These are phyloP conservation scores for Salvia rosmarinus DNA, from an alignment of 257 asterid species.

Conservation along the genomic window DNA sequence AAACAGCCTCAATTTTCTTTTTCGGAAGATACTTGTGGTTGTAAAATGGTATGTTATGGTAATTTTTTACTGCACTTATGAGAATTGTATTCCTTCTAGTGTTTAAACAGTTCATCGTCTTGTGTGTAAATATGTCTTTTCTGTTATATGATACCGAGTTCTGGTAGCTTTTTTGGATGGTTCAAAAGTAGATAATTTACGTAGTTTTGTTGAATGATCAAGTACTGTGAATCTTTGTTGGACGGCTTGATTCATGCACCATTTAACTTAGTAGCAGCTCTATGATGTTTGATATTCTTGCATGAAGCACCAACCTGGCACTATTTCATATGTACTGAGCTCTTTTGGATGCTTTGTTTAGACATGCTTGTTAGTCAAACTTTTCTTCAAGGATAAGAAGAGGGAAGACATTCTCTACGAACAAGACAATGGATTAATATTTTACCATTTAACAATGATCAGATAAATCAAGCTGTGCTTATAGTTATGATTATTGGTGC, in stretches of 20 bases:
- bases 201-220: background rate
- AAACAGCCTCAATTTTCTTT: background rate
- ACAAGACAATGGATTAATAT: background rate
- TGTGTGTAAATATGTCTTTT: background rate
- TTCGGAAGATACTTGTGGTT: background rate
- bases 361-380: background rate
- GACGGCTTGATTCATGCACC: no score
- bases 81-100: background rate
- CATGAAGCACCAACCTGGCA: no score
- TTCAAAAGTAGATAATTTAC: background rate
- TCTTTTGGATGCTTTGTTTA: no score
- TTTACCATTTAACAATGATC: background rate
- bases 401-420: background rate
- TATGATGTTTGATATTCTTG: no score
- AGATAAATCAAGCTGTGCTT: background rate
- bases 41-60: background rate
- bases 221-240: background rate
- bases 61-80: slow-evolving; percentile 1
- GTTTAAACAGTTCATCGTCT: background rate
- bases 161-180: slow-evolving; percentile 15
- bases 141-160: background rate
- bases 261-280: no score
- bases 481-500: background rate
- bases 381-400: background rate
- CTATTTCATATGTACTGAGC: no score